Conservation (phyloP, 1,284 basidiomycete species). For the Earliella scabrosa region DNA sequence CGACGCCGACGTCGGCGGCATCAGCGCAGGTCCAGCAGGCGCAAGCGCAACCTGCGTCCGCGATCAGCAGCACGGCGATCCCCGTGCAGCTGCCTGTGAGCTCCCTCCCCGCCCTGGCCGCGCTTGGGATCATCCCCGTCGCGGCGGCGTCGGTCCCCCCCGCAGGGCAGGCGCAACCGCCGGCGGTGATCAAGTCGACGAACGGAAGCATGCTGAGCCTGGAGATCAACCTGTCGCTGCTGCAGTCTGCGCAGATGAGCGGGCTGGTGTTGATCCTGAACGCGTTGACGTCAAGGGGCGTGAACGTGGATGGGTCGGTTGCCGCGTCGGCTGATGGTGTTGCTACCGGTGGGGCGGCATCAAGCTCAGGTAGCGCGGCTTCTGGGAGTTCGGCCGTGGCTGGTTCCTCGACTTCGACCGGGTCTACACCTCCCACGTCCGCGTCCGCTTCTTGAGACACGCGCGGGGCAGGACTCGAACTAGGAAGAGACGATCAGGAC, state of each 20-base stretch:
- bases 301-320: constrained; percentile 26
- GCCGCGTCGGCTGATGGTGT: not conserved
- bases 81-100: constrained; percentile 75
- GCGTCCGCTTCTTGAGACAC: constrained; percentile 1
- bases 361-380: not conserved
- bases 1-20: constrained; percentile 31
- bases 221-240: constrained; percentile 73
- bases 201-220: constrained; percentile 72
- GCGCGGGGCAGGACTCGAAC: not conserved
- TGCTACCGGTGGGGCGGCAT: constrained; percentile 2
- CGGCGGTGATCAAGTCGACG: constrained; percentile 68
- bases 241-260: constrained; percentile 74
- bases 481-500: constrained; percentile 16
- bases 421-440: not conserved
- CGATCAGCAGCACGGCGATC: constrained; percentile 50
- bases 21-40: constrained; percentile 24
- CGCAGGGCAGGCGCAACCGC: constrained; percentile 61
- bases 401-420: constrained; percentile 15
- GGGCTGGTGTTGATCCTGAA: constrained; percentile 73
- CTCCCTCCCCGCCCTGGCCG: constrained; percentile 67
- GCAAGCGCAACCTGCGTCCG: constrained; percentile 20
- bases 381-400: constrained; percentile 2
- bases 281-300: constrained; percentile 49
- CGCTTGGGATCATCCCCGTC: constrained; percentile 75
- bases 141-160: constrained; percentile 58